Conservation (phyloP, 352 stramenopile species). For the Pythium grandisporangium region DNA sequence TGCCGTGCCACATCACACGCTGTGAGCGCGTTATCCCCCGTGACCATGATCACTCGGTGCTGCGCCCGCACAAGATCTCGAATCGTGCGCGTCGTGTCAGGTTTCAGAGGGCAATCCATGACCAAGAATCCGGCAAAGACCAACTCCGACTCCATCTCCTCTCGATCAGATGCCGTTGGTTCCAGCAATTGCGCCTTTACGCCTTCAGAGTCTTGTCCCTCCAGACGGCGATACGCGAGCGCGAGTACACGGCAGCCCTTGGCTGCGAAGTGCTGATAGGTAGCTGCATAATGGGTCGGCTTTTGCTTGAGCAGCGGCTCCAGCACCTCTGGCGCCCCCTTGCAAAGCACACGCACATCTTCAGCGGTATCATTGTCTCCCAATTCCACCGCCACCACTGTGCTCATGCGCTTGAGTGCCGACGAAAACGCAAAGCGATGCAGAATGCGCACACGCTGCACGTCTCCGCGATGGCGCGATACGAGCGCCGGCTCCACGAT, state of each 20-base stretch:
- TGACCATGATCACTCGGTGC: conserved; percentile 91
- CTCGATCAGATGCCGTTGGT: conserved; percentile 4
- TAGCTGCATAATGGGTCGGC: conserved; percentile 46
- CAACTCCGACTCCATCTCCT: conserved; percentile 74
- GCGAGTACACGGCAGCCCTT: conserved; percentile 75
- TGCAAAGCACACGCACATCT: conserved; percentile 65
- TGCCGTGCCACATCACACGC: conserved; percentile 88
- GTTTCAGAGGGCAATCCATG: conserved; percentile 91
- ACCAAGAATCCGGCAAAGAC: conserved; percentile 90
- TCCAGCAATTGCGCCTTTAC: no score
- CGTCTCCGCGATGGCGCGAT: conserved; percentile 15
- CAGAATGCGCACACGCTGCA: conserved; percentile 44
- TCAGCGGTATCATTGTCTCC: conserved; percentile 20
- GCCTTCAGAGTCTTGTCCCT: no score
- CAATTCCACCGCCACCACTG: conserved; percentile 43
- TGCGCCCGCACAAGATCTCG: conserved; percentile 64
- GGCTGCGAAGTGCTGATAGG: conserved; percentile 33
- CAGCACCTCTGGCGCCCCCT: conserved; percentile 91
- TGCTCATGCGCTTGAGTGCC: conserved; percentile 89
- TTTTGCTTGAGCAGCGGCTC: conserved; percentile 60
- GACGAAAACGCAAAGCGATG: conserved; percentile 87
- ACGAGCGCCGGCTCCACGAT: conserved; percentile 20
- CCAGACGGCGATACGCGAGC: conserved; percentile 68
- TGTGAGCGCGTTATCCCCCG: conserved; percentile 91
- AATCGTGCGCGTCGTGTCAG: conserved; percentile 81